Base-by-base conservation (phyloP, 345 rosid species). In the Dipteronia dyeriana region DNA sequence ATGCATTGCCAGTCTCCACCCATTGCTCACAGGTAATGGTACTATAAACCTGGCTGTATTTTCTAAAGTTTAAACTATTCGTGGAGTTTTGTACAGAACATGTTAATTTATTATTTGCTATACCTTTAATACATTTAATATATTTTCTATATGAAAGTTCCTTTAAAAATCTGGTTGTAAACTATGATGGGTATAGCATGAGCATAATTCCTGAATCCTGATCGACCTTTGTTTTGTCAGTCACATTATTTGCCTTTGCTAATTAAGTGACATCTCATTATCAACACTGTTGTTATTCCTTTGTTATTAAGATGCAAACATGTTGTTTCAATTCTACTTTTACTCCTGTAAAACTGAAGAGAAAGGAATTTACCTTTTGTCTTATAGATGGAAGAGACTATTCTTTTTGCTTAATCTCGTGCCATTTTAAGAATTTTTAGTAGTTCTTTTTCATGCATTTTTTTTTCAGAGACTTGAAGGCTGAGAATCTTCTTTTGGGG, bases 1-100 rank as follows among this genome's bases (percentile, higher is more conserved):
- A 90, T 97, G 99, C 99, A 97, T 80, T 87, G 89, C 77, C 98
- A 89, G 69, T 85, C 93, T 49, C 98, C 97, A 19, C 96, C 97
- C 13, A 81, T 94, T 72, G 99, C 99, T 71, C 99, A 97, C 84
- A 87, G 99, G 99, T 97, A 76, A 59, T 38, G 13, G 2, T 66
- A 22, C 75, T 54, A 49, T 68, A 66, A 61, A 9, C 54, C 57
- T 19, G n/a, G 61, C 49, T 26, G 23, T 7, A 9, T n/a, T 49
- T 70, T 54, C 20, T 64, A 19, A 53, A 11, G 20, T 53, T 78
- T 65, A 41, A 1, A 9, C 13, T 78, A 1, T 9, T 9, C 20
- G 26, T 56, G n/a, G 61, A 56, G n/a, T 19, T 17, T 13, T n/a
- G 63, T 59, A 22, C 13, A 59, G 13, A 22, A 16, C 19, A 59